These are phyloP conservation scores for Chiua virens DNA, from an alignment of 768 basidiomycete species.

Conservation along the genomic window DNA sequence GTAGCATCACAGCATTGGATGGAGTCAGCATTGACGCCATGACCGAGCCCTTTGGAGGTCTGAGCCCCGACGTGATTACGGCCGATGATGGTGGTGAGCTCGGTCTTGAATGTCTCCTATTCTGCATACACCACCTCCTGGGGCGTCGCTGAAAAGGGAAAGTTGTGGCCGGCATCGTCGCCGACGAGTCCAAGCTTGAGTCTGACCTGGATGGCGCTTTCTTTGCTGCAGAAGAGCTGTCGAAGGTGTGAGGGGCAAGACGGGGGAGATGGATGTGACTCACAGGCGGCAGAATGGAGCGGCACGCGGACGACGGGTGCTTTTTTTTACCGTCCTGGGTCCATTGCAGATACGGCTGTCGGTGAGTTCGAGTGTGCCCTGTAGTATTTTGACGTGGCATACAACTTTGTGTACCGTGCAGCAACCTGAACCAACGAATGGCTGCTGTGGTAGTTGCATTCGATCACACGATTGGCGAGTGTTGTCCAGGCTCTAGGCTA, in stretches of 20 bases:
- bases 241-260: background rate
- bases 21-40: conserved; percentile 10
- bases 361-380: conserved; percentile 75
- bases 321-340: conserved; percentile 68
- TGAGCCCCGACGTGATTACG: conserved; percentile 51
- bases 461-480: too few relatives aligned
- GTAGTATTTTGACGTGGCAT: conserved; percentile 65
- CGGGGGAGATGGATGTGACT: conserved; percentile 17
- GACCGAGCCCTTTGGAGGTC: conserved; percentile 26
- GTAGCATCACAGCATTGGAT: conserved; percentile 23
- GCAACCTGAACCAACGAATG: conserved; percentile 57
- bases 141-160: conserved; percentile 69
- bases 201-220: conserved; percentile 74
- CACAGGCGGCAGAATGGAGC: conserved; percentile 60
- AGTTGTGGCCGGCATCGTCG: conserved; percentile 77
- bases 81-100: conserved; percentile 74
- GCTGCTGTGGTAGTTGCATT: conserved; percentile 73
- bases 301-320: conserved; percentile 64
- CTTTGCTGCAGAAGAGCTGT: conserved; percentile 87
- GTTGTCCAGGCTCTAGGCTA: too few relatives aligned
- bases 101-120: conserved; percentile 80
- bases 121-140: conserved; percentile 63
- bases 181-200: conserved; percentile 70
- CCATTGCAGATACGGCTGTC: conserved; percentile 76
- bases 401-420: conserved; percentile 63